Conservation (phyloP, 805 yeast species). For the Ogataea allantospora region DNA sequence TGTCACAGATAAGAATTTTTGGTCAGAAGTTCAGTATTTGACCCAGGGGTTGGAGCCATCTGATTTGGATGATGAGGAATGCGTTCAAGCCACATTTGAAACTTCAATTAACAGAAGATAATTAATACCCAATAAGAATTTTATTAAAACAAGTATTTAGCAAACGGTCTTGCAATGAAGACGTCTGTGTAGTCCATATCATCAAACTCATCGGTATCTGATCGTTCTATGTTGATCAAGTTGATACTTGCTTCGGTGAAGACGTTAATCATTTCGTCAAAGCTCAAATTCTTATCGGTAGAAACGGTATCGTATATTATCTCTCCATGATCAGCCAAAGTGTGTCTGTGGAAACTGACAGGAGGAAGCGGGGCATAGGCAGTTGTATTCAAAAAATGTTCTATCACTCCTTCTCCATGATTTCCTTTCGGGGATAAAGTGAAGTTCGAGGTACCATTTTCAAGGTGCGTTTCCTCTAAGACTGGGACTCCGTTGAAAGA, state of each 20-base stretch:
- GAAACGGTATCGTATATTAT: constrained; percentile 30
- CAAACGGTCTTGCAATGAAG: constrained; percentile 1
- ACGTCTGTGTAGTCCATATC: background rate
- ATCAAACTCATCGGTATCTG: background rate
- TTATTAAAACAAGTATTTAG: background rate
- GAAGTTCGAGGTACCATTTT: constrained; percentile 46
- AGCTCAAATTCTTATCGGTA: background rate
- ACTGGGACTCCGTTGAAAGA: constrained; percentile 23
- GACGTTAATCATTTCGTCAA: background rate
- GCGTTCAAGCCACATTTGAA: constrained; percentile 20
- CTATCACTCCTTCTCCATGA: constrained; percentile 41
- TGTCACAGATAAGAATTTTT: constrained; percentile 24
- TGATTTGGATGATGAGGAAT: constrained; percentile 21
- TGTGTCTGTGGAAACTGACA: constrained; percentile 30
- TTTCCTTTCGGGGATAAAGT: constrained; percentile 45
- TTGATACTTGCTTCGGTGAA: background rate
- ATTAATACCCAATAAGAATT: constrained; percentile 1
- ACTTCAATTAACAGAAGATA: constrained; percentile 11
- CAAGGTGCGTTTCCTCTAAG: constrained; percentile 31
- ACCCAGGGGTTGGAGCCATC: constrained; percentile 29
- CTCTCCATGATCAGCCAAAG: constrained; percentile 32
- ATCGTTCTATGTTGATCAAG: background rate
- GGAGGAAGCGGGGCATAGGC: constrained; percentile 24
- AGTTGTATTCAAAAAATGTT: constrained; percentile 33
- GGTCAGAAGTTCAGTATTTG: constrained; percentile 33